Evolutionary conservation across 176 grass and related monocot species (phyloP).

Genomic region (Paspalum vaginatum): DNA sequence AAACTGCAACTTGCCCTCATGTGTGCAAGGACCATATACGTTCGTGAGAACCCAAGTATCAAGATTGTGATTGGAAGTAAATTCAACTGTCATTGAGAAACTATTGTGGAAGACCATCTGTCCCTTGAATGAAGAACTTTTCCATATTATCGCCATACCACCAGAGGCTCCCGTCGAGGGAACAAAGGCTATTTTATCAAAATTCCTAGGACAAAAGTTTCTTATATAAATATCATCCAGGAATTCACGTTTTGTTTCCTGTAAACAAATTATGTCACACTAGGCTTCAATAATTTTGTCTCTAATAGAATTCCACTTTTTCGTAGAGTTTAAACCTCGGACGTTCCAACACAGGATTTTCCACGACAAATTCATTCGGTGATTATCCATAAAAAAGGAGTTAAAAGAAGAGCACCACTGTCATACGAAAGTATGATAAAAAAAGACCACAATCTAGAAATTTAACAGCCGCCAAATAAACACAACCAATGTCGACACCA

Average conservation of each 20-base stretch:
- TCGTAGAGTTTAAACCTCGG: not conserved
- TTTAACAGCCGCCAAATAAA: too few species aligned
- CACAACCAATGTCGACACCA: too few species aligned
- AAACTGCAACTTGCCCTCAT: not conserved
- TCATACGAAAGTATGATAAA: too few species aligned
- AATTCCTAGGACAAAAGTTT: not conserved
- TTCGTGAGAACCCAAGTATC: not conserved
- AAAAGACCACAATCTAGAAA: too few species aligned
- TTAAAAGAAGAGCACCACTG: too few species aligned
- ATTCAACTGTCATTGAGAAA: not conserved
- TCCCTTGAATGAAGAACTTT: rapidly evolving
- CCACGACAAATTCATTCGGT: not conserved
- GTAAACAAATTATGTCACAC: not conserved
- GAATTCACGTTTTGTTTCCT: not conserved
- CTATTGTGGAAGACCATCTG: not conserved
- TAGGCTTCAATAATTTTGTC: not conserved
- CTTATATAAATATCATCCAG: rapidly evolving
- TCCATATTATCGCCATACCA: not conserved
- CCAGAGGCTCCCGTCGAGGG: not conserved
- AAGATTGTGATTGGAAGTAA: rapidly evolving
- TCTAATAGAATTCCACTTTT: not conserved
- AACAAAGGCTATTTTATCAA: rapidly evolving
- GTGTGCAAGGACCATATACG: not conserved
- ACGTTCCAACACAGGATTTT: not conserved
- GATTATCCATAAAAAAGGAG: too few species aligned